A percentile compares a stretch with the other conserved stretches of the same genome.
These are phyloP conservation scores for Anthracocystis walkeri DNA, from an alignment of 1,284 basidiomycete species.

Conservation along the genomic window DNA sequence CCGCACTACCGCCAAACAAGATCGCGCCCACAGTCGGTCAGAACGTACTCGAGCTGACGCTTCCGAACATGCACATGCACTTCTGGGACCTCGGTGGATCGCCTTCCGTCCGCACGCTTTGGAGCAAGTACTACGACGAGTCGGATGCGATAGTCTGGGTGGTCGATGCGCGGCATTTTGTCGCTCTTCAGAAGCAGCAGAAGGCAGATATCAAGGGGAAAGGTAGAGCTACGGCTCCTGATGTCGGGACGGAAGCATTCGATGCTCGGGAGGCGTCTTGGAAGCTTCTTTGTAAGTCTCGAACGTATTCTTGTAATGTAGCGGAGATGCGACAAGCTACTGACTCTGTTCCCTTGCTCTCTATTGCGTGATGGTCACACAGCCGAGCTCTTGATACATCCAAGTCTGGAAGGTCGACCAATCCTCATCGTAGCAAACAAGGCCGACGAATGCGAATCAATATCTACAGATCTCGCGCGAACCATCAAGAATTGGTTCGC, in stretches of 20 bases:
- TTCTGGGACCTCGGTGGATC: constrained; percentile 62
- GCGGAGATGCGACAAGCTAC: background rate
- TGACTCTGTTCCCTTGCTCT: background rate
- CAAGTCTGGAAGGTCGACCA: constrained; percentile 37
- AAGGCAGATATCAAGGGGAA: constrained; percentile 23
- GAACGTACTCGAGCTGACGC: constrained; percentile 54
- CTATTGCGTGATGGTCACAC: background rate
- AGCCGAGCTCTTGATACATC: constrained; percentile 40
- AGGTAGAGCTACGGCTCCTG: constrained; percentile 12
- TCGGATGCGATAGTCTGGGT: constrained; percentile 54
- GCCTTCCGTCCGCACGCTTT: constrained; percentile 50
- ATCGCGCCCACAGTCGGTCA: constrained; percentile 59
- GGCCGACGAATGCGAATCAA: constrained; percentile 27
- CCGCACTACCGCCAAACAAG: constrained; percentile 38
- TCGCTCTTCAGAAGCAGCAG: constrained; percentile 14
- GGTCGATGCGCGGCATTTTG: constrained; percentile 46
- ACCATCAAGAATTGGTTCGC: constrained; percentile 40
- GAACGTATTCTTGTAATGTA: background rate
- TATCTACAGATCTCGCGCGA: constrained; percentile 15
- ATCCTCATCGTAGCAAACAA: constrained; percentile 46
- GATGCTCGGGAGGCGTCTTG: constrained; percentile 26
- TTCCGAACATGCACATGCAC: constrained; percentile 41
- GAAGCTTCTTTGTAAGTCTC: constrained; percentile 32
- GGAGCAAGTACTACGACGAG: constrained; percentile 57
- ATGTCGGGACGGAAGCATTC: constrained; percentile 17